Base-by-base conservation (phyloP, 108 stramenopile genomes). In the Fragilaria crotonensis region DNA sequence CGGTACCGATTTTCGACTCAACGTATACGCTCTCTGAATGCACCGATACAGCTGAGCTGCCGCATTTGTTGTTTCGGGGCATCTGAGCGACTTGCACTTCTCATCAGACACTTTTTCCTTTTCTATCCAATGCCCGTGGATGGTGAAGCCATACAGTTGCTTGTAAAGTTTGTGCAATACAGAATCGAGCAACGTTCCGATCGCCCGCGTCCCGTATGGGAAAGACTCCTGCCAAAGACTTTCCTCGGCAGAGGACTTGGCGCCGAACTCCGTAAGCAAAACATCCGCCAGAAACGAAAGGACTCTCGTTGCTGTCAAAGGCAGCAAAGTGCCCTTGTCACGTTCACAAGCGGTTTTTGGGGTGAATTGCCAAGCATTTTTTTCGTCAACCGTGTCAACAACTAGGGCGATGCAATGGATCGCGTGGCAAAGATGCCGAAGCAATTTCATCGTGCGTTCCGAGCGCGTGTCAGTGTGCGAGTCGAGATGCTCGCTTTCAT, bases 1-100 rank as follows among this genome's bases (percentile, higher is more conserved):
- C 17, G 92, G 92, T 17, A 81, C 72, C 0, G 78, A 57, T 33
- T 68, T 71, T 30, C 84, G 64, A 17, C 79, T 77, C 3, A 71
- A 57, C 25, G 72, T 59, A 54, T 85, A 87, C 51, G 85, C 70
- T 60, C 92, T 70, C 25, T 71, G 53, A 1, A 93, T 68, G 60
- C 88, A 86, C n/a, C 86, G 72, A 59, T 89, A 93, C 25, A 93
- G 71, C 54, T 70, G 69, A 30, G 71, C 78, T 33, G 92, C 83
- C 30, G 85, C 83, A 21, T 57, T 48, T 0, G 73, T 60, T 48
- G 67, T 80, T 76, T 93, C 92, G 48, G 82, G 84, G 62, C 45
- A 54, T 54, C 56, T 56, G 1, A 54, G 19, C 31, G 33, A 27
- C 7, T 52, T 25, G 22, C 18, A 25, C 2, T 52, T 25, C 25